Conservation (phyloP, 78 protist species). For the Dictyostelium discoideum region dicty_2.7 NC_007090.3:3647001-3647500, state of each 20-base stretch:
- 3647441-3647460: constrained; percentile 32
- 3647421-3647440: constrained; percentile 19
- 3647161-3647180: constrained; percentile 24
- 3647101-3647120: neutral
- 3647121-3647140: neutral
- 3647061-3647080: neutral
- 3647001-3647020: constrained; percentile 43
- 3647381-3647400: neutral
- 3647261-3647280: constrained; percentile 3
- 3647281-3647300: neutral
- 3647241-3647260: constrained; percentile 1
- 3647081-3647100: neutral
- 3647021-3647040: neutral
- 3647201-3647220: constrained; percentile 17
- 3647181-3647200: constrained; percentile 26
- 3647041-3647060: constrained; percentile 13
- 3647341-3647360: neutral
- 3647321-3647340: neutral
- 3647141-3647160: neutral
- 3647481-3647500: constrained; percentile 33
- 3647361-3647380: neutral
- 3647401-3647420: constrained; percentile 21
- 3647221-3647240: constrained; percentile 15
- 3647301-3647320: neutral
- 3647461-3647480: constrained; percentile 47